phyloP scores from a whole-genome alignment of 2,329 filamentous ascomycete species.

The Emergomyces pasteurianus region DNA sequence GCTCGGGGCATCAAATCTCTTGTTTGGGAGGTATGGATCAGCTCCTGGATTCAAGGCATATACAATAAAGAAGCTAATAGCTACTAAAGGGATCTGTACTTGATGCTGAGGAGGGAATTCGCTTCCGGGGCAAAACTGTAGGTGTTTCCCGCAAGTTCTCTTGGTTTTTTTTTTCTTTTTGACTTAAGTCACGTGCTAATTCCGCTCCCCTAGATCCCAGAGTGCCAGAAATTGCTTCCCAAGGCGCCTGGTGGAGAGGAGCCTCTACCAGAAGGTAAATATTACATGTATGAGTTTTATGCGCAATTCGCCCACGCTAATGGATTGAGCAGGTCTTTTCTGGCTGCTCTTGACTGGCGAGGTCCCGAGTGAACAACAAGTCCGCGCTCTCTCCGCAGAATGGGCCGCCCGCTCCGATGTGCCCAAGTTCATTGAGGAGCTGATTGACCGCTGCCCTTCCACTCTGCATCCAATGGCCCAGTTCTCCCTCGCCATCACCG shows the following conservation, averaged over 20 bases:
- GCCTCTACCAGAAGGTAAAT: constrained; percentile 84
- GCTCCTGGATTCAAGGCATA: neutral
- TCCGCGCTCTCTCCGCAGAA: constrained; percentile 93
- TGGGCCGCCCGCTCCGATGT: constrained; percentile 96
- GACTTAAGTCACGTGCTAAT: constrained; percentile 13
- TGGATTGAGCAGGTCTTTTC: constrained; percentile 62
- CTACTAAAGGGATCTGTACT: constrained; percentile 66
- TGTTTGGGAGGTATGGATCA: constrained; percentile 69
- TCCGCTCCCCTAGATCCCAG: constrained; percentile 55
- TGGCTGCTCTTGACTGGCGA: constrained; percentile 98
- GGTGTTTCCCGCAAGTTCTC: too few species aligned
- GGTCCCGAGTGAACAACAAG: constrained; percentile 95
- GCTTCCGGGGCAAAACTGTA: constrained; percentile 93
- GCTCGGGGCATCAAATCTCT: constrained; percentile 97
- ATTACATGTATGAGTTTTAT: constrained; percentile 2
- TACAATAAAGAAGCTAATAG: neutral
- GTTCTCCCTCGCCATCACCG: constrained; percentile 94
- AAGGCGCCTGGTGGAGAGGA: constrained; percentile 95
- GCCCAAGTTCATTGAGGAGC: constrained; percentile 96
- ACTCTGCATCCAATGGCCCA: constrained; percentile 99
- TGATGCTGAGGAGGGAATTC: constrained; percentile 97
- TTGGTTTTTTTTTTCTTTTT: too few species aligned
- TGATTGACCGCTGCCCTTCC: constrained; percentile 98
- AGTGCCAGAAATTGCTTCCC: constrained; percentile 94
- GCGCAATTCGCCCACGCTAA: constrained; percentile 6